Base-by-base conservation (phyloP, 805 yeast species). In the Metschnikowia shivogae region DNA sequence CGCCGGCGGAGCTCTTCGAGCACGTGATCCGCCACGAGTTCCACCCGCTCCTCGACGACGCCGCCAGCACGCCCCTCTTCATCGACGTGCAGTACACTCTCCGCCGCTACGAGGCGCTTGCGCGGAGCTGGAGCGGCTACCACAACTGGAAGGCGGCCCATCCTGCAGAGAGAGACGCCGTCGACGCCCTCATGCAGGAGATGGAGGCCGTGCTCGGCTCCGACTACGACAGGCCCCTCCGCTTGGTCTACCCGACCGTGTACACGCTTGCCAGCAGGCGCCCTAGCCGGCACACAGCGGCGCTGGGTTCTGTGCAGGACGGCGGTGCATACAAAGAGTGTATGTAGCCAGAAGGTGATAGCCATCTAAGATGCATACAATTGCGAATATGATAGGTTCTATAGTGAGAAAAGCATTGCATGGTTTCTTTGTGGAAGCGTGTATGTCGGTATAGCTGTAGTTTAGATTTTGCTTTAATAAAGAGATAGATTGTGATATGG, bases 221-320 rank as follows among this genome's bases (percentile, higher is more conserved):
- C 77, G 60, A 61, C 11, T 70, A 68, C 17, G 65, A 64, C n/a
- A 64, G 69, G 0, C 62, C 62, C 24, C 50, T 78, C 19, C 67
- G 67, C n/a, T 65, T 76, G 11, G 71, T 74, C 17, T 81, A 82
- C 78, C 77, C 76, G 2, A 78, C 87, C 0, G 74, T 77, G 30
- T 79, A 77, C 55, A 69, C 73, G 3, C 68, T 80, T 55, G 78
- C 81, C 2, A 57, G 62, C 34, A 65, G 58, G 43, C 52, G 12
- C 31, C 31, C 20, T 26, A 50, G 46, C 17, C 3, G 17, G 17
- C 17, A 17, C 3, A 17, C 17, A n/a, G n/a, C n/a, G n/a, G n/a
- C n/a, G n/a, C n/a, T n/a, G n/a, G n/a, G n/a, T n/a, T n/a, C n/a
- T n/a, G 6, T 29, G 13, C 31, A 29, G 31, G 12, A 29, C 31